Base-by-base conservation (phyloP, 192 early-diverging fungal species). In the Physocladia obscura region DNA sequence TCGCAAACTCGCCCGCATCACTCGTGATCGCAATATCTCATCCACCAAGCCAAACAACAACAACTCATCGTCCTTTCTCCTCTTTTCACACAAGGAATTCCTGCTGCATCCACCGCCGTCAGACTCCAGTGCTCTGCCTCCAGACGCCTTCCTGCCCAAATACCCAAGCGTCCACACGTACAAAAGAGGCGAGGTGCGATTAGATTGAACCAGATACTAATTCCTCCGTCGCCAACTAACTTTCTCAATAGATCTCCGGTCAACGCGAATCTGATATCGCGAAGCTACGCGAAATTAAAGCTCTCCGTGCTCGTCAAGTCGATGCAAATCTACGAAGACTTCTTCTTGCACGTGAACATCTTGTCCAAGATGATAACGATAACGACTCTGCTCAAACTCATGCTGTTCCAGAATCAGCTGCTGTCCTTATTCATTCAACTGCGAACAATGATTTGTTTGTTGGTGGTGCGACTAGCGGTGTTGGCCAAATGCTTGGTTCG, bases 91-190 rank as follows among this genome's bases (percentile, higher is more conserved):
- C 3, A 62, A 47, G 60, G 60, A 62, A 35, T 62, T 62, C 29
- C 40, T 8, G 11, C 22, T 29, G 61, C 30, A 30, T 26, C 39
- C 2, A 3, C 38, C 2, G 17, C 39, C 44, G 61, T 27, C 61
- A 17, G 29, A 13, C 4, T 22, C 19, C 11, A 26, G 24, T 24
- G n/a, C 27, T 26, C 17, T 59, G 5, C 34, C 36, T 47, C 36
- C 60, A 13, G 63, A 67, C 22, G 31, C 50, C 15, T 35, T 29
- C 34, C 61, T 72, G 32, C 70, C 70, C 17, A 22, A 29, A 21
- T 72, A 26, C 30, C 70, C 70, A 11, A 72, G 70, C 40, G 61
- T 62, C 17, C 70, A 72, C 50, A 72, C 70, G 5, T 72, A 72
- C 51, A 61, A 62, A 30, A 51, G 32, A 37, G 59, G 57, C 19